phyloP scores from a whole-genome alignment of 495 filamentous ascomycete species.

The Daldinia bambusicola region DNA sequence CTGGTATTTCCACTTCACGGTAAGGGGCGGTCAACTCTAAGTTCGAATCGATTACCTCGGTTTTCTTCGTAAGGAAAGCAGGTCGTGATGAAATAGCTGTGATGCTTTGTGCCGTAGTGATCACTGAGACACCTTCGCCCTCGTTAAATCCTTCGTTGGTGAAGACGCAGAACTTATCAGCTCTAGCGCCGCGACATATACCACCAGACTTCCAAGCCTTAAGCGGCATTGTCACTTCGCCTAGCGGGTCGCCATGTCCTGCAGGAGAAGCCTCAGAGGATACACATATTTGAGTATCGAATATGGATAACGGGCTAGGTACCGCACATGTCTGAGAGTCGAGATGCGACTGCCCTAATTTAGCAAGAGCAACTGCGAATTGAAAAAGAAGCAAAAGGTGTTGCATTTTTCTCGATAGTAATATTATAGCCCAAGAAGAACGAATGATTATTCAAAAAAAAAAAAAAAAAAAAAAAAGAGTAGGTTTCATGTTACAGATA shows the following conservation, averaged over 20 bases:
- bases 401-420: not conserved
- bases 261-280: not conserved
- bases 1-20: conserved; percentile 39
- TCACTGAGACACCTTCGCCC: conserved; percentile 49
- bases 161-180: conserved; percentile 46
- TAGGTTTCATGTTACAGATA: conserved; percentile 7
- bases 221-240: not conserved
- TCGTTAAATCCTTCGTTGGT: conserved; percentile 42
- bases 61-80: conserved; percentile 12
- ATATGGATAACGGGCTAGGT: conserved; percentile 4
- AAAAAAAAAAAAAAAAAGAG: too few relatives aligned
- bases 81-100: conserved; percentile 27
- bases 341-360: not conserved
- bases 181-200: conserved; percentile 26
- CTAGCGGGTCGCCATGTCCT: not conserved
- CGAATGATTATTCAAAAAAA: too few relatives aligned
- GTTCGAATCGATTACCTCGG: not conserved
- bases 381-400: conserved; percentile 12
- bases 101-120: conserved; percentile 47
- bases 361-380: conserved; percentile 9
- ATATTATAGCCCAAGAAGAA: too few relatives aligned
- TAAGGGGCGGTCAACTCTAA: conserved; percentile 20
- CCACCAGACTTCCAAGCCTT: conserved; percentile 25
- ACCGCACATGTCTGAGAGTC: conserved; percentile 14
- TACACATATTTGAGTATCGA: conserved; percentile 4